Conservation (phyloP, 1,284 basidiomycete genomes). For the Cryptococcus sp. region DNA sequence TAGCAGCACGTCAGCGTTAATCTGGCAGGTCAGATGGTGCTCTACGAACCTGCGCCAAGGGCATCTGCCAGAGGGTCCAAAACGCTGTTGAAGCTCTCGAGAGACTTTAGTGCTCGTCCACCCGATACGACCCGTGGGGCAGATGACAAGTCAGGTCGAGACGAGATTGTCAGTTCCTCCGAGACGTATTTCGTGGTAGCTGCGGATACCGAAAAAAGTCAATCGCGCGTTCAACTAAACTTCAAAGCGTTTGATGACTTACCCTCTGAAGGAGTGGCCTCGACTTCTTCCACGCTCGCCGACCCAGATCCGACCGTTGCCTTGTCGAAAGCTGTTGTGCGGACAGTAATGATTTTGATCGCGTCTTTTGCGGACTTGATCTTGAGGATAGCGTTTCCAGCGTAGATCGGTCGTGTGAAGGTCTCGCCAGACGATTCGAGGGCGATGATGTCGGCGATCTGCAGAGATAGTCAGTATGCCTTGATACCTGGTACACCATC, state of each 20-base stretch:
- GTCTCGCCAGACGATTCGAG: conserved; percentile 73
- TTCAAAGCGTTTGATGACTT: conserved; percentile 25
- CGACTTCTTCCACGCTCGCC: conserved; percentile 65
- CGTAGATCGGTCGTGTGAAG: conserved; percentile 94
- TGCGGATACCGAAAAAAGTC: conserved; percentile 6
- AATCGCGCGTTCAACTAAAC: background rate
- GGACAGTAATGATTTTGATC: conserved; percentile 93
- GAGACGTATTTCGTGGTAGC: conserved; percentile 72
- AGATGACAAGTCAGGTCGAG: conserved; percentile 87
- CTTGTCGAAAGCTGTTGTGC: conserved; percentile 89
- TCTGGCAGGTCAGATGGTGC: background rate
- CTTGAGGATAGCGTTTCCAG: conserved; percentile 95
- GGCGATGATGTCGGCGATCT: conserved; percentile 86
- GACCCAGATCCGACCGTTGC: conserved; percentile 60
- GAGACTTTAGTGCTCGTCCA: conserved; percentile 91
- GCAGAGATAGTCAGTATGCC: background rate
- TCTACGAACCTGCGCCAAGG: conserved; percentile 67
- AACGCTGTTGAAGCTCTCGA: conserved; percentile 85
- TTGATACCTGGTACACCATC: background rate
- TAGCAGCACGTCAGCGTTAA: conserved; percentile 1
- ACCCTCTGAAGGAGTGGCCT: conserved; percentile 67
- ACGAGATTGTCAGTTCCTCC: conserved; percentile 85
- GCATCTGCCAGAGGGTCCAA: conserved; percentile 92
- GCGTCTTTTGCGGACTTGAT: conserved; percentile 67
- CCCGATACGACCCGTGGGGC: conserved; percentile 91